Base-by-base conservation (phyloP, 805 yeast species). In the Yamadazyma sp. region DNA sequence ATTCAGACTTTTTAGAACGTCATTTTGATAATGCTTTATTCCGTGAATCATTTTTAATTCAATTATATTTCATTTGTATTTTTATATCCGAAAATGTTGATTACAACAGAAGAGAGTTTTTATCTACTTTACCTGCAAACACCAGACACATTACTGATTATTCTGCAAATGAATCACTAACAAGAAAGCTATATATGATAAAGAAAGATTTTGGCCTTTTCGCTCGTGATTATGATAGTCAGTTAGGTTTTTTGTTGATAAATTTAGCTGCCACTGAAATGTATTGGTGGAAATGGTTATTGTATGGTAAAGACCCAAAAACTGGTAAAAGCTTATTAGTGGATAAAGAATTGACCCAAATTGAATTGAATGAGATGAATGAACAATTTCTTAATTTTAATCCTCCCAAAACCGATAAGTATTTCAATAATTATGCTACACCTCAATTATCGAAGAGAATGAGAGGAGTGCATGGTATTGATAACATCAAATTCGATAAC, bases 361-460 rank as follows among this genome's bases (percentile, higher is more conserved):
- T 46, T 5, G 63, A 60, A 4, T 38, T 63, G 23, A 14, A 27
- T 2, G 23, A 36, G 12, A 42, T 49, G 0, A 27, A 45, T 13
- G 49, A 52, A 5, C 47, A 53, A 21, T 47, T 42, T 12, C 45
- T 47, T 5, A 29, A 36, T 1, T 27, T 49, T 2, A 48, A 48
- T 13, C 70, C 69, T 1, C 55, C 41, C 26, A 62, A 58, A 34
- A 50, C 42, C 15, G 63, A 62, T 40, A 46, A 58, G 32, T 68
- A 67, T 41, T 67, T 67, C 53, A 65, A 68, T 40, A 47, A 53
- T 1, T 65, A 61, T 38, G 70, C 56, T 7, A 67, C 73, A 2
- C 72, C 73, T 4, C 70, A 62, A 42, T 50, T 67, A 13, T 58
- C 71, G 1, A 44, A 71, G 22, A 56, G 56, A 31, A 66, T 68